These are phyloP conservation scores for Candida schatavii DNA, from an alignment of 805 yeast genomes.

Conservation along the genomic window DNA sequence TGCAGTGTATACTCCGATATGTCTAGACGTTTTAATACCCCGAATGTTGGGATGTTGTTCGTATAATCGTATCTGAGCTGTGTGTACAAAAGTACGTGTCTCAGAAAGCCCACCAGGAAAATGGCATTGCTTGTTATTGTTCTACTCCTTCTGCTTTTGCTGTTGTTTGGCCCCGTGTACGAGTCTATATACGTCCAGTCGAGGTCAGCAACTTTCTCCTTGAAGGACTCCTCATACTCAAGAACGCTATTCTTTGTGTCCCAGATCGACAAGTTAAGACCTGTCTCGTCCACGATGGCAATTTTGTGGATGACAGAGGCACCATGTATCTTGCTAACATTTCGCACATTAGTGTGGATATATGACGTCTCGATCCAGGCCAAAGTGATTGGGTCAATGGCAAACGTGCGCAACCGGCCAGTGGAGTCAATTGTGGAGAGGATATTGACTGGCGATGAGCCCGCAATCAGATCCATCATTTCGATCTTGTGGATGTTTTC, in stretches of 20 bases:
- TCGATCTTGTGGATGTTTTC: conserved; percentile 44
- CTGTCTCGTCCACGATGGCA: conserved; percentile 63
- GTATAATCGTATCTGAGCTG: conserved; percentile 89
- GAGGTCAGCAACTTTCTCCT: conserved; percentile 55
- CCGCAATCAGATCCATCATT: conserved; percentile 56
- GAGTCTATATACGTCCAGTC: conserved; percentile 76
- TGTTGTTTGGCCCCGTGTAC: conserved; percentile 9
- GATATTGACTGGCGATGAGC: conserved; percentile 30
- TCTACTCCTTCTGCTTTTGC: conserved; percentile 5
- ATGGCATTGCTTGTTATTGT: conserved; percentile 54
- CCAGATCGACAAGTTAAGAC: conserved; percentile 67
- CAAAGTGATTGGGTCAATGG: conserved; percentile 22
- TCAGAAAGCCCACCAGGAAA: conserved; percentile 73
- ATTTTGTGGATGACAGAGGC: conserved; percentile 68
- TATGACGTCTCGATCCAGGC: conserved; percentile 52
- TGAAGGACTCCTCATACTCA: conserved; percentile 54
- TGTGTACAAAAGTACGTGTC: conserved; percentile 64
- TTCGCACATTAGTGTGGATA: conserved; percentile 53
- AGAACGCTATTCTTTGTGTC: conserved; percentile 65
- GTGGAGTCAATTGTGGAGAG: conserved; percentile 55
- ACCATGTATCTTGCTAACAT: conserved; percentile 59
- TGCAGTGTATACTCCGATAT: conserved; percentile 72
- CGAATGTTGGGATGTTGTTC: conserved; percentile 71
- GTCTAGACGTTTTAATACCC: conserved; percentile 70
- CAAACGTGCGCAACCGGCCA: conserved; percentile 24